These are phyloP conservation scores for Penicillium sp. DNA, from an alignment of 2,329 filamentous ascomycete species.

Conservation along the genomic window DNA sequence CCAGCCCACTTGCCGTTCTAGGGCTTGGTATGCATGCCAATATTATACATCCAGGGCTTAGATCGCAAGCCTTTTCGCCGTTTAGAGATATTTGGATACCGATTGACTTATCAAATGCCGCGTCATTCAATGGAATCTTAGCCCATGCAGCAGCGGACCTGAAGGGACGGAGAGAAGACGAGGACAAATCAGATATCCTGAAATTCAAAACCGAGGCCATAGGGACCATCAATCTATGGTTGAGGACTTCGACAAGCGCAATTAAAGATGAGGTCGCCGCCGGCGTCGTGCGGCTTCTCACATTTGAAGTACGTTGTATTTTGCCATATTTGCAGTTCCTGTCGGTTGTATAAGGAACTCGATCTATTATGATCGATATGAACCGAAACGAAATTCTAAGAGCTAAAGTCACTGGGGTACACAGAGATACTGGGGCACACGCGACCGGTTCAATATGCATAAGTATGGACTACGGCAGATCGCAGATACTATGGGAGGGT, in stretches of 20 bases:
- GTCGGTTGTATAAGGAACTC: neutral
- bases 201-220: neutral
- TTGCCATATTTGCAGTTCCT: neutral
- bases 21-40: neutral
- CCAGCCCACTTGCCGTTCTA: neutral
- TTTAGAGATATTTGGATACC: neutral
- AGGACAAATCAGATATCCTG: neutral
- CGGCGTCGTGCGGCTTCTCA: neutral
- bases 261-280: neutral
- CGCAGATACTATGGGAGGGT: neutral
- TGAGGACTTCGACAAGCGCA: neutral
- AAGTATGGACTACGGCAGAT: neutral
- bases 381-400: neutral
- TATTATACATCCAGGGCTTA: neutral
- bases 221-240: neutral
- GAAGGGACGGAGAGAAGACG: neutral
- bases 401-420: neutral
- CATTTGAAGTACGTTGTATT: neutral
- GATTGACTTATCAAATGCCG: neutral
- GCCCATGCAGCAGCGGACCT: constrained; percentile 1
- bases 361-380: neutral
- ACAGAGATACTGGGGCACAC: neutral
- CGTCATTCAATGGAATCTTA: constrained; percentile 3
- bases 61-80: neutral
- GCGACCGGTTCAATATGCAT: neutral